Base-by-base conservation (phyloP, 352 stramenopile species). In the Pythium myriotylum region DNA sequence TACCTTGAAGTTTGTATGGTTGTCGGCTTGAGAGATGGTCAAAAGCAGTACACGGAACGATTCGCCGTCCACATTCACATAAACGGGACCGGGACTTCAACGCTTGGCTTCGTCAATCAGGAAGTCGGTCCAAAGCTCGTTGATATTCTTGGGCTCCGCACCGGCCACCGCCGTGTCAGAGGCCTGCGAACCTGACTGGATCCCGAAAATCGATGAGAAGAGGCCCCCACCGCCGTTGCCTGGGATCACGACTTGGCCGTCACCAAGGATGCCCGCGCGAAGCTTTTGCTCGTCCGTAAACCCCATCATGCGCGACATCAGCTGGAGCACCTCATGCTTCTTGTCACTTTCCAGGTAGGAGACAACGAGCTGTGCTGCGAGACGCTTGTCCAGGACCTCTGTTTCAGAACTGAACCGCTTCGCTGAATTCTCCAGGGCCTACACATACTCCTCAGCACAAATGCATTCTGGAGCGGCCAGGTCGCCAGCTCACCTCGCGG, bases 231-330 rank as follows among this genome's bases (percentile, higher is more conserved):
- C 80, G 17, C 80, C 79, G 35, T 90, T 86, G 2, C 79, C 80
- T 54, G 85, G 62, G 20, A 86, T 67, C 0, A 75, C 56, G 22
- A 76, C 79, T 0, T 79, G 69, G 12, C 54, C 66, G 24, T 66
- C 64, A 13, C 32, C 32, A 17, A 51, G 33, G 10, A 92, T 66
- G 0, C 83, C 83, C 4, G 86, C 81, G 19, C 83, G 79, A 0
- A 73, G 71, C 52, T 90, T 88, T 43, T 92, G 77, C 2, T 92
- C 80, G 16, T 90, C 83, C 0, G 77, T 72, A 43, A 92, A 90
- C 2, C 74, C 71, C 83, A 92, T 88, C 67, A 92, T 91, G 8
- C 79, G 62, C 0, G 83, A 76, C 55, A 92, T 92, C 12, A 92
- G 63, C 50, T 85, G 73, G 20, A 91, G 61, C 29, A 92, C 73